phyloP scores from a whole-genome alignment of 73 alveolate species.

The Paramecium bursaria region DNA sequence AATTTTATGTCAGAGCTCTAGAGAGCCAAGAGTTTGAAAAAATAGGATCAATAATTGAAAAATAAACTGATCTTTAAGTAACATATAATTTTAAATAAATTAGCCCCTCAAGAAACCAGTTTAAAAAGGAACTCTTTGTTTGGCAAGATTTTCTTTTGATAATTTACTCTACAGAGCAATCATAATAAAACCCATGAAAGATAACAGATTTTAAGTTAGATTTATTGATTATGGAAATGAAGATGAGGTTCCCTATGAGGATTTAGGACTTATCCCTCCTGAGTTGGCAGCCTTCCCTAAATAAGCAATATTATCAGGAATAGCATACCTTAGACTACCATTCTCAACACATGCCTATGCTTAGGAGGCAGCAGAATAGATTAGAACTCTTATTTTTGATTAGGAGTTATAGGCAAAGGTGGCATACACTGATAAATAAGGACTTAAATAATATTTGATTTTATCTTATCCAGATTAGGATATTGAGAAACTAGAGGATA shows the following conservation, averaged over 20 bases:
- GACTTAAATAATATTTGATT: background rate
- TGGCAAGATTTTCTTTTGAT: constrained; percentile 23
- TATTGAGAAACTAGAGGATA: constrained; percentile 1
- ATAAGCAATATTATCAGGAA: background rate
- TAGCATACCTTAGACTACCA: constrained; percentile 48
- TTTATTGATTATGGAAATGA: constrained; percentile 50
- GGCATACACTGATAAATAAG: background rate
- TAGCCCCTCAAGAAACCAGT: constrained; percentile 47
- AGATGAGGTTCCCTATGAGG: constrained; percentile 26
- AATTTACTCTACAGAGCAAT: background rate
- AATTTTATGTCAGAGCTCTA: too few relatives aligned
- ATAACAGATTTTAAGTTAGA: constrained; percentile 1
- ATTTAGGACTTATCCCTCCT: constrained; percentile 35
- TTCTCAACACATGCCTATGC: constrained; percentile 27
- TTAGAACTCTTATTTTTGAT: constrained; percentile 29
- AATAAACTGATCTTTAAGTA: too few relatives aligned
- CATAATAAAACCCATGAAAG: constrained; percentile 3
- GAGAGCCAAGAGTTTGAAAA: too few relatives aligned
- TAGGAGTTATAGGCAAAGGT: background rate
- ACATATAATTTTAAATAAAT: too few relatives aligned
- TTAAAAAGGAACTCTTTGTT: constrained; percentile 48
- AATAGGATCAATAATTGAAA: too few relatives aligned
- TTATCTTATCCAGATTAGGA: background rate
- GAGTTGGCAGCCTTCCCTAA: constrained; percentile 21
- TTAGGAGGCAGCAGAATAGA: constrained; percentile 16